These are phyloP conservation scores for Pyronema omphalodes DNA, from an alignment of 495 filamentous ascomycete species.

Conservation along the genomic window DNA sequence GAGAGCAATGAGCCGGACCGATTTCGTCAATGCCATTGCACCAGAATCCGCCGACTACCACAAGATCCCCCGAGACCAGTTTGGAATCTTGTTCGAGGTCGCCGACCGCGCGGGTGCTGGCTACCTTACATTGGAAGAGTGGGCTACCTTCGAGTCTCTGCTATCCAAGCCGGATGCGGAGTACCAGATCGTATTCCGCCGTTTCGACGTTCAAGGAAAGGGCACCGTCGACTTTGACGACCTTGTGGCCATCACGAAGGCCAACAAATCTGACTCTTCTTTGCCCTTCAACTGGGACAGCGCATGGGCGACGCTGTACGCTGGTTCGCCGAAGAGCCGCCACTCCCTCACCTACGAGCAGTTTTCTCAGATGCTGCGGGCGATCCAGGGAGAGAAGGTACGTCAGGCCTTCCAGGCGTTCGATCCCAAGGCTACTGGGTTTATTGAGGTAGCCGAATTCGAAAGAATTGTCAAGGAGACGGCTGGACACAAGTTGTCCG, in stretches of 20 bases:
- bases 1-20: slow-evolving; percentile 55
- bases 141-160: slow-evolving; percentile 82
- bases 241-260: slow-evolving; percentile 61
- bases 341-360: slow-evolving; percentile 90
- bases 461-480: slow-evolving; percentile 89
- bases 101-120: slow-evolving; percentile 61
- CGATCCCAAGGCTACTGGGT: slow-evolving; percentile 86
- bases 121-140: slow-evolving; percentile 62
- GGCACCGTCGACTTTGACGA: slow-evolving; percentile 75
- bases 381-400: slow-evolving; percentile 85
- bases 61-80: slow-evolving; percentile 91
- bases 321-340: slow-evolving; percentile 61
- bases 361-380: slow-evolving; percentile 95
- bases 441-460: slow-evolving; percentile 89
- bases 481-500: slow-evolving; percentile 84
- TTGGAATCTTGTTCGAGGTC: slow-evolving; percentile 75
- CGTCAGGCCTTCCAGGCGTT: slow-evolving; percentile 85
- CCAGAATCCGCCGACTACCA: slow-evolving; percentile 82
- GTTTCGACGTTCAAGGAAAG: slow-evolving; percentile 70
- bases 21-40: slow-evolving; percentile 81
- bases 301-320: slow-evolving; percentile 88
- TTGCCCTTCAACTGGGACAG: slow-evolving; percentile 95
- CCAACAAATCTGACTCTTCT: slow-evolving; percentile 58
- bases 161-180: slow-evolving; percentile 89
- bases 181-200: slow-evolving; percentile 93